These are phyloP conservation scores for Penicillium griseofulvum DNA, from an alignment of 2,329 filamentous ascomycete species.

Conservation along the genomic window DNA sequence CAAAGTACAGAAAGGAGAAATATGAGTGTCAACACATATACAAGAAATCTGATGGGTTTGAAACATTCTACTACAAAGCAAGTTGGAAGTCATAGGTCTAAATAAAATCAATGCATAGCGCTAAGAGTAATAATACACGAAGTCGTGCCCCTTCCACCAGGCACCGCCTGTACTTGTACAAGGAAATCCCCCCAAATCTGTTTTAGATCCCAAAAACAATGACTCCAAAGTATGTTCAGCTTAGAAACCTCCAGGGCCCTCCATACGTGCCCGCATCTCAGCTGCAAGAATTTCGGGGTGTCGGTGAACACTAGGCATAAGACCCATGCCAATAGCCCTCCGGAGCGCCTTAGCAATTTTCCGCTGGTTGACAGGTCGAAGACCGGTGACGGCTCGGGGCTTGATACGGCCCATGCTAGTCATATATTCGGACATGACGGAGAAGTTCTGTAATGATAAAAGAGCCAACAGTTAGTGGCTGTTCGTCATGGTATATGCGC, in stretches of 20 bases:
- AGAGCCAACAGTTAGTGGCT: constrained; percentile 8
- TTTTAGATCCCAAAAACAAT: not conserved
- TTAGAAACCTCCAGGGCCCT: constrained; percentile 16
- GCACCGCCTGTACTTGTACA: constrained; percentile 17
- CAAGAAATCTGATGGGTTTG: not conserved
- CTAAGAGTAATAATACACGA: constrained; percentile 26
- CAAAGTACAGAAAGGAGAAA: not conserved
- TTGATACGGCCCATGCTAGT: constrained; percentile 82
- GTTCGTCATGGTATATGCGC: not conserved
- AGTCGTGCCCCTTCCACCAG: constrained; percentile 6
- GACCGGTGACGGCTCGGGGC: constrained; percentile 69
- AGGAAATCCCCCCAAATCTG: constrained; percentile 8
- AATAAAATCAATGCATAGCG: constrained; percentile 15
- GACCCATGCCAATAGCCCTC: constrained; percentile 79
- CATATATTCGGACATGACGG: constrained; percentile 85
- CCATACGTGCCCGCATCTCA: constrained; percentile 31
- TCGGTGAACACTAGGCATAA: constrained; percentile 86
- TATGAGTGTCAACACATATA: not conserved
- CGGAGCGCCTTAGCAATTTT: constrained; percentile 91
- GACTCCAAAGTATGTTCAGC: constrained; percentile 5
- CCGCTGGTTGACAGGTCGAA: constrained; percentile 86
- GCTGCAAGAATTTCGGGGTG: constrained; percentile 75
- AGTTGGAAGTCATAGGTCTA: not conserved
- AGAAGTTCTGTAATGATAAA: constrained; percentile 68
- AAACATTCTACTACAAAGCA: not conserved